Base-by-base conservation (phyloP, 2,329 filamentous ascomycete species). In the Didymella pinodella region DNA sequence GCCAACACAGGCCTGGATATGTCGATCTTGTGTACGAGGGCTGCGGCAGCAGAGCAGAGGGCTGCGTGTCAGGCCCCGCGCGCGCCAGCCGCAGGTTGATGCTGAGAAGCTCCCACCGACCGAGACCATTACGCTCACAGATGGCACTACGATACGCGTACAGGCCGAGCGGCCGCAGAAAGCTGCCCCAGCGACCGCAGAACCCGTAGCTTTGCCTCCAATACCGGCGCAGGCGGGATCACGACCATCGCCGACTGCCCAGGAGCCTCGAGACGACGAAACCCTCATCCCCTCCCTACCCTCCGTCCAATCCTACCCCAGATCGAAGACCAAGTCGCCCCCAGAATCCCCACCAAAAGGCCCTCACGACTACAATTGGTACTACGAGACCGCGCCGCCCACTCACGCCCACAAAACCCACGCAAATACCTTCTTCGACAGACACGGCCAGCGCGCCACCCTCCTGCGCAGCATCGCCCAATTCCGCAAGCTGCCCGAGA, bases 381-480 rank as follows among this genome's bases (percentile, higher is more conserved):
- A 76, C 63, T 75, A 71, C 67, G 73, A 76, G 31, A 74, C 73
- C 0, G 32, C 65, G 1, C 55, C 71, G 0, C 74, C 75, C 1
- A 68, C 68, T 0, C 41, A 62, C 6, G 16, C 74, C 63, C 62
- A 84, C 70, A 74, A 80, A 47, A 61, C 68, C 16, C 75, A 77
- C 54, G 80, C 82, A 32, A 69, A 72, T 57, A 61, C 65, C 44
- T 84, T 81, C 73, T 85, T 85, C 75, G 71, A 69, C 36, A 71
- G 59, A 14, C 47, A 72, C 41, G 61, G 65, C 7, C 59, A 64
- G 2, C 80, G 79, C 0, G 64, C 85, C 83, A 6, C 71, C 77
- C 83, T 88, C 63, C 79, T 89, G 55, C 89, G 85, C 81, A 86
- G 84, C 3, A 82, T 84, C 7, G 79, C 81, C 16, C 81, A 84